Base-by-base conservation (phyloP, 768 basidiomycete species). In the Rhizopogon rudus region DNA sequence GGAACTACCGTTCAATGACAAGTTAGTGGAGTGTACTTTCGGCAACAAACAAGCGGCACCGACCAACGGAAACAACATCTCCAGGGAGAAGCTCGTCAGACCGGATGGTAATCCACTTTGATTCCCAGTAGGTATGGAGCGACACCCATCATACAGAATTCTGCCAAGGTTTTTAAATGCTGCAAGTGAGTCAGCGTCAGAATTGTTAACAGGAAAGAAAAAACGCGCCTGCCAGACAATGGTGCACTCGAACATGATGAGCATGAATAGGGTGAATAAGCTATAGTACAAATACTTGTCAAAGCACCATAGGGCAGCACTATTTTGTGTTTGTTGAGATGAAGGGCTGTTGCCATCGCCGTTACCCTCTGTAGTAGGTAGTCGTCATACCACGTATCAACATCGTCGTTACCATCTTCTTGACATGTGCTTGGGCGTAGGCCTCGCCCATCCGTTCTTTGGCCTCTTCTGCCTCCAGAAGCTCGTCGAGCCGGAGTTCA, bases 231-330 rank as follows among this genome's bases (percentile, higher is more conserved):
- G 97, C 85, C 91, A 98, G 31, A 98, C 96, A 22, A 97, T 93
- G 1, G 97, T 98, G 73, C 95, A 98, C 73, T 99, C 97, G 67
- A 99, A 99, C 59, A 97, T 88, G 45, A 99, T 75, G 37, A 99
- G 79, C 97, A 99, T 98, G 81, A 95, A n/a, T n/a, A n/a, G 78
- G 2, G 97, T 98, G 75, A 99, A 99, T 40, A 99, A 70, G 54
- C 90, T 89, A 77, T 98, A 99, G 70, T 97, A 98, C 95, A 93
- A 98, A 70, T 98, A 99, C 68, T 98, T 97, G 64, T 99, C 97
- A 63, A 99, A 72, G 67, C 90, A 93, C 97, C 97, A 99, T 9
- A 99, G 76, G 0, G 91, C 93, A 1, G 20, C 20, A 20, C 20
- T 20, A 20, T 20, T 20, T 20, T 20, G 20, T 20, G 20, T 20